Conservation (phyloP, 1,284 basidiomycete species). For the Laetiporus sulphureus region DNA sequence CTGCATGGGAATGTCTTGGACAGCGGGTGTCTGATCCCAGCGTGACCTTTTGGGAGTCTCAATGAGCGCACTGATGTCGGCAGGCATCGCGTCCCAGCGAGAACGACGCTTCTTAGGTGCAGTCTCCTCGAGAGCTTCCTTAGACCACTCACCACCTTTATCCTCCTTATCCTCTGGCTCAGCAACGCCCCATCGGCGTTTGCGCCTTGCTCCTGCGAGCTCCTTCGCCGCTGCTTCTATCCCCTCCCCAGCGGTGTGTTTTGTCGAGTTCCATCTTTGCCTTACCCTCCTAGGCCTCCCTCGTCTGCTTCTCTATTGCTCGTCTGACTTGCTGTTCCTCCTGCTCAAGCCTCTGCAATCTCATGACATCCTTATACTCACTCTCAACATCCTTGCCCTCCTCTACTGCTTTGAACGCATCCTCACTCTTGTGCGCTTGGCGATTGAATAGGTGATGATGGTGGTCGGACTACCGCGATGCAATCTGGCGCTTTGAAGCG, state of each 20-base stretch:
- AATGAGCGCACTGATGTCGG: constrained; percentile 43
- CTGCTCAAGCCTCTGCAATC: constrained; percentile 84
- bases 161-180: constrained; percentile 56
- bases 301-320: constrained; percentile 86
- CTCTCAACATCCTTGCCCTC: constrained; percentile 71
- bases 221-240: constrained; percentile 64
- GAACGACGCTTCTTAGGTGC: constrained; percentile 88
- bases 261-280: constrained; percentile 83
- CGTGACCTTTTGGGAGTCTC: constrained; percentile 81
- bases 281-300: constrained; percentile 71
- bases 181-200: constrained; percentile 83
- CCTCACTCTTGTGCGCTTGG: constrained; percentile 68
- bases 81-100: constrained; percentile 89
- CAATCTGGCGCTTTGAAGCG: constrained; percentile 89
- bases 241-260: constrained; percentile 78
- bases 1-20: constrained; percentile 58
- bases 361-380: constrained; percentile 96
- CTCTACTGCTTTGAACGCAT: constrained; percentile 65
- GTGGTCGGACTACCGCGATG: constrained; percentile 91
- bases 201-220: constrained; percentile 65
- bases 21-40: constrained; percentile 88
- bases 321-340: constrained; percentile 85
- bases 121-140: constrained; percentile 63
- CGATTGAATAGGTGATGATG: constrained; percentile 89
- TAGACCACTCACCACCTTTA: constrained; percentile 59